These are phyloP conservation scores for Trichosporon sp. DNA, from an alignment of 1,284 basidiomycete genomes.

Conservation along the genomic window DNA sequence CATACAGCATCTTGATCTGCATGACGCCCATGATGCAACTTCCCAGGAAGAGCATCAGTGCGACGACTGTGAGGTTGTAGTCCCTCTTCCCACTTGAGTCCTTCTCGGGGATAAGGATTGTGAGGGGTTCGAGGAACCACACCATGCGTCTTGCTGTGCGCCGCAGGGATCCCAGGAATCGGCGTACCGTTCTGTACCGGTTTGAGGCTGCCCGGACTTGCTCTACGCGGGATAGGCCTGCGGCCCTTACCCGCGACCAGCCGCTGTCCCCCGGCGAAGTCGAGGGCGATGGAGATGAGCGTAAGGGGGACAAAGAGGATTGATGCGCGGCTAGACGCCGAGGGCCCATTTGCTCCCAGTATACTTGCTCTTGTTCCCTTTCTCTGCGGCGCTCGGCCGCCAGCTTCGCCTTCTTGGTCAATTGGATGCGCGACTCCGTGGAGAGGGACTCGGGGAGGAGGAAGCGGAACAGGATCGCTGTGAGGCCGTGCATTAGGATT, in stretches of 20 bases:
- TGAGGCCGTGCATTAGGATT: constrained; percentile 47
- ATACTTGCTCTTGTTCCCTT: constrained; percentile 42
- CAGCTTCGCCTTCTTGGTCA: constrained; percentile 31
- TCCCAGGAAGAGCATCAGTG: constrained; percentile 47
- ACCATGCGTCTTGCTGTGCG: constrained; percentile 46
- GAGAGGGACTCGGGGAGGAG: constrained; percentile 70
- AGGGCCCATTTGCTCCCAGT: constrained; percentile 39
- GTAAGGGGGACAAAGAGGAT: no score
- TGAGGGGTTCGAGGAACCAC: constrained; percentile 60
- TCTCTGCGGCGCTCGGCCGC: constrained; percentile 41
- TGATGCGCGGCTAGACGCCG: no score
- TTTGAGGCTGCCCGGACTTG: no score
- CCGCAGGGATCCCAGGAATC: constrained; percentile 25
- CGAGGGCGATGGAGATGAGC: constrained; percentile 7
- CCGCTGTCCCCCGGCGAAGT: constrained; percentile 6
- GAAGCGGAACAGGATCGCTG: constrained; percentile 55
- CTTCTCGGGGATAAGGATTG: constrained; percentile 57
- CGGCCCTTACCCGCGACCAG: constrained; percentile 18
- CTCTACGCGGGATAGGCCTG: no score
- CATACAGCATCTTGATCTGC: constrained; percentile 64
- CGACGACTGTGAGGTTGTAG: constrained; percentile 64
- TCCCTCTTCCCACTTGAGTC: constrained; percentile 51
- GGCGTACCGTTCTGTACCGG: constrained; percentile 6
- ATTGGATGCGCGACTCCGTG: constrained; percentile 33
- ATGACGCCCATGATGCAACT: constrained; percentile 58